A percentile compares a stretch with the other conserved stretches of the same genome.
Conservation (phyloP, 495 filamentous ascomycete genomes). For the Elaphomyces granulatus region DNA sequence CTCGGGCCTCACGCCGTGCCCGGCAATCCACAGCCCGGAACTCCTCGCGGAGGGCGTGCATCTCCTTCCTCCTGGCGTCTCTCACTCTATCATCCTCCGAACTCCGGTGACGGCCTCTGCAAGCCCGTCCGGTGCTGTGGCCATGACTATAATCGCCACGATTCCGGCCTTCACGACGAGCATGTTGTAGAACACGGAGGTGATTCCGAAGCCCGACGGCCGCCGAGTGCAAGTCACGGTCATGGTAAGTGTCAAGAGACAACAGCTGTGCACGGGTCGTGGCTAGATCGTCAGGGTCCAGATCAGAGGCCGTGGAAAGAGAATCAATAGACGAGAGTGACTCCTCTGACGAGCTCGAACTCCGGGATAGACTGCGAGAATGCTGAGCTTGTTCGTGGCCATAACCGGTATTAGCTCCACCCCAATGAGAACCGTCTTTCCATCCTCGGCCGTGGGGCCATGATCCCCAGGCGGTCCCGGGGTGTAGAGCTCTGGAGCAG, state of each 20-base stretch:
- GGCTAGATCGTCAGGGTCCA: constrained; percentile 27
- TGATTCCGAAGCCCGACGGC: constrained; percentile 28
- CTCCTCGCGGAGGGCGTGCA: constrained; percentile 23
- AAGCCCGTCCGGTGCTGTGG: constrained; percentile 4
- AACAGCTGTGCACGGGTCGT: constrained; percentile 27
- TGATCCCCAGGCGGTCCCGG: neutral
- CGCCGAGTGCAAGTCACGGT: constrained; percentile 26
- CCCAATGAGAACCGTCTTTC: neutral
- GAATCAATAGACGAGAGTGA: constrained; percentile 31
- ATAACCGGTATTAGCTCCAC: neutral
- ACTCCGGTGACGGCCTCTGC: constrained; percentile 25
- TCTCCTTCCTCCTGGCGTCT: constrained; percentile 20
- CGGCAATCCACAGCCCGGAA: constrained; percentile 28
- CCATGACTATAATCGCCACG: constrained; percentile 11
- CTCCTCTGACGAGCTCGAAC: constrained; percentile 24
- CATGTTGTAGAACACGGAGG: constrained; percentile 22
- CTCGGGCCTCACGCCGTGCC: constrained; percentile 27
- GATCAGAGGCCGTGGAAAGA: constrained; percentile 28
- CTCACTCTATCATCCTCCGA: constrained; percentile 24
- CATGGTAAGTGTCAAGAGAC: constrained; percentile 25
- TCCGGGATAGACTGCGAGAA: constrained; percentile 21
- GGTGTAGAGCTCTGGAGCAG: neutral
- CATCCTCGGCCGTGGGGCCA: neutral
- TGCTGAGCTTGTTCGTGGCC: constrained; percentile 6
- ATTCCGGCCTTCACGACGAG: constrained; percentile 22